Evolutionary conservation across 352 stramenopile species (phyloP), one percentile per base, ranked within the genome.

Genomic region (Phytopythium kandeliae): DNA sequence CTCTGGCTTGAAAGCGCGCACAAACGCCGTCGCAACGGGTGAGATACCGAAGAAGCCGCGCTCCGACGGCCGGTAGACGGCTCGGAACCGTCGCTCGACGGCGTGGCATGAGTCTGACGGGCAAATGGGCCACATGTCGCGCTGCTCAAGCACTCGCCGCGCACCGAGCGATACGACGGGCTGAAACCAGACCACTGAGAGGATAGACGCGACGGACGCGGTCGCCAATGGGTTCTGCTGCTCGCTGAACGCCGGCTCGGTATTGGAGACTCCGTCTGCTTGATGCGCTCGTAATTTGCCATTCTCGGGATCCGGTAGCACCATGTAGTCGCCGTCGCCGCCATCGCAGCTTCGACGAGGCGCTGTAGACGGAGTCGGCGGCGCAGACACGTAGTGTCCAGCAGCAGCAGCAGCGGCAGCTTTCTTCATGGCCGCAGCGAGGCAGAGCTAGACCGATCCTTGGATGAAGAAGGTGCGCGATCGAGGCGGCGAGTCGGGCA

Each of bases 111-210:
- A 46, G 41, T 75, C 66, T 48, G 67, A 48, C 0, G 56, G 35
- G 24, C 55, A 54, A 19, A 63, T 37, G 16, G 36, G n/a, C 68
- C 68, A 74, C 6, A 71, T 51, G 28, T 78, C 65, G 16, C 67
- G 47, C 2, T 43, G 37, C 30, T 74, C 54, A 10, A 78, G 55
- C 0, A 38, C 16, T 5, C 62, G 58, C 19, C 64, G 53, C 24
- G 60, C 60, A 26, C 66, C 66, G 43, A 72, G 66, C 25, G 63
- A 62, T 38, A 75, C 56, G n/a, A 75, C 48, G 17, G 66, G 56
- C 16, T 75, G 63, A 13, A 75, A 22, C 66, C 66, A 75, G 6
- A 28, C 26, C 45, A 61, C 65, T 9, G 38, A 57, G 28, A 70
- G n/a, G 28, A 65, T 51, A 3, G 66, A 69, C 36, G 67, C 40